Percentiles rank a stretch among this genome's conserved stretches.
Conservation (phyloP, 306 rosid species). For the Fagus crenata region DNA sequence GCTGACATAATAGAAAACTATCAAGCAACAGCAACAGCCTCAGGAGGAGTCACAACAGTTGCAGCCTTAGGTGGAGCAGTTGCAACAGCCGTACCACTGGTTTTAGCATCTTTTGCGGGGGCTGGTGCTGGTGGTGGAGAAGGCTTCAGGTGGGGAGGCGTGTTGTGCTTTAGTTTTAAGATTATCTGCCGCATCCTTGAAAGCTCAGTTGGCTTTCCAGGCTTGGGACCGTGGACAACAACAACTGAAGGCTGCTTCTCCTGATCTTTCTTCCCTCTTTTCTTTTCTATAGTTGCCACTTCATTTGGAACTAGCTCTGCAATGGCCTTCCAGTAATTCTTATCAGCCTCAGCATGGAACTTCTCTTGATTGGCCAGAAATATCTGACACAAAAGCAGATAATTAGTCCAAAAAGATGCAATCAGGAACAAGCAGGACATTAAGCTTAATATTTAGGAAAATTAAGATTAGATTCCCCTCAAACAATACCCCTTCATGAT, state of each 20-base stretch:
- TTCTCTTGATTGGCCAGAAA: constrained; percentile 42
- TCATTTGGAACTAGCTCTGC: constrained; percentile 50
- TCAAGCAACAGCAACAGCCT: constrained; percentile 34
- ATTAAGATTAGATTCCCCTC: no score
- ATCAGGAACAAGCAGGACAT: neutral
- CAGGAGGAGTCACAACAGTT: constrained; percentile 11
- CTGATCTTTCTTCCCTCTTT: constrained; percentile 44
- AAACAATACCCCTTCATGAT: neutral
- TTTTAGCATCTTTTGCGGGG: constrained; percentile 15
- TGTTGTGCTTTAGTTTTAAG: constrained; percentile 43
- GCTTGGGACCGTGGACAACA: constrained; percentile 47
- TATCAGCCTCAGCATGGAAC: constrained; percentile 48
- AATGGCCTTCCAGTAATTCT: constrained; percentile 47
- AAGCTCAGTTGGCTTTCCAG: constrained; percentile 50
- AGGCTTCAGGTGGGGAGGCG: constrained; percentile 42
- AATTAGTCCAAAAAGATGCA: neutral
- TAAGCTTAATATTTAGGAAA: neutral
- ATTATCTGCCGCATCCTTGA: constrained; percentile 50
- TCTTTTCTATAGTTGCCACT: constrained; percentile 38
- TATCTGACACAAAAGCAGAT: constrained; percentile 22
- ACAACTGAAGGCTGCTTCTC: constrained; percentile 37
- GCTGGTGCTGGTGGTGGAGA: constrained; percentile 24
- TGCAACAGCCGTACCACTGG: neutral
- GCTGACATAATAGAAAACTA: constrained; percentile 2
- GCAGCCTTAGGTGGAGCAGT: constrained; percentile 8